Percentiles rank a stretch among this genome's conserved stretches.
phyloP scores from a whole-genome alignment of 257 asterid genomes.

The Primulina huaijiensis region DNA sequence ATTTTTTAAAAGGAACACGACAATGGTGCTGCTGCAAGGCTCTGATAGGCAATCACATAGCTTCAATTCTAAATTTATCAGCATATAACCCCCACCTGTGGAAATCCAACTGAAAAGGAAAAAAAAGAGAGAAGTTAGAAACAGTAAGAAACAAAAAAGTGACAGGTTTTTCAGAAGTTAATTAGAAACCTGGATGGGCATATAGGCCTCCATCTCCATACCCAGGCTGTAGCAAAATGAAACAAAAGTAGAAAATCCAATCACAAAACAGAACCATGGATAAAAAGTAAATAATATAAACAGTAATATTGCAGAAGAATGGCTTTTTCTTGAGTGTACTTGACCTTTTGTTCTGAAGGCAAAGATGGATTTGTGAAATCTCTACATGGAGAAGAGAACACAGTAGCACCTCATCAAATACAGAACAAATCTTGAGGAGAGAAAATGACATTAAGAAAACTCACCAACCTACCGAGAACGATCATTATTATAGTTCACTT shows the following conservation, averaged over 20 bases:
- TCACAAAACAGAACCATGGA: slow-evolving; percentile 28
- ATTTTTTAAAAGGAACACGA: slow-evolving; percentile 3
- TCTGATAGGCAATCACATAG: slow-evolving; percentile 19
- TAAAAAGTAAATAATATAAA: slow-evolving; percentile 21
- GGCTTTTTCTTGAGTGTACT: slow-evolving; percentile 71
- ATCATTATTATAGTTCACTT: slow-evolving; percentile 92
- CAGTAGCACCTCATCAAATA: slow-evolving; percentile 22
- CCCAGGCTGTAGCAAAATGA: slow-evolving; percentile 49
- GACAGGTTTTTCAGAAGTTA: slow-evolving; percentile 8
- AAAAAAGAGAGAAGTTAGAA: slow-evolving; percentile 28
- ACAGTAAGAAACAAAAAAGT: slow-evolving; percentile 6
- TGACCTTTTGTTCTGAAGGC: slow-evolving; percentile 97
- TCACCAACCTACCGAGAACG: slow-evolving; percentile 72
- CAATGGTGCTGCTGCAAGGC: slow-evolving; percentile 20
- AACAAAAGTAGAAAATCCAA: slow-evolving; percentile 24
- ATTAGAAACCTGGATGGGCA: slow-evolving; percentile 51
- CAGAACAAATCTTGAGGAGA: slow-evolving; percentile 24
- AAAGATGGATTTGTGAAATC: slow-evolving; percentile 93
- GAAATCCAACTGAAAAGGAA: slow-evolving; percentile 68
- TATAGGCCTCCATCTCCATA: slow-evolving; percentile 80
- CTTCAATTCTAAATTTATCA: slow-evolving; percentile 16
- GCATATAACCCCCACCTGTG: slow-evolving; percentile 61
- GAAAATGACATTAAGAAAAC: slow-evolving; percentile 7
- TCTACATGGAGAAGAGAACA: slow-evolving; percentile 47
- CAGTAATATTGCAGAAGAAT: slow-evolving; percentile 29